A percentile compares a stretch with the other conserved stretches of the same genome.
Evolutionary conservation across 495 filamentous ascomycete genomes (phyloP).

Genomic region (Baudoinia panamericana): DNA sequence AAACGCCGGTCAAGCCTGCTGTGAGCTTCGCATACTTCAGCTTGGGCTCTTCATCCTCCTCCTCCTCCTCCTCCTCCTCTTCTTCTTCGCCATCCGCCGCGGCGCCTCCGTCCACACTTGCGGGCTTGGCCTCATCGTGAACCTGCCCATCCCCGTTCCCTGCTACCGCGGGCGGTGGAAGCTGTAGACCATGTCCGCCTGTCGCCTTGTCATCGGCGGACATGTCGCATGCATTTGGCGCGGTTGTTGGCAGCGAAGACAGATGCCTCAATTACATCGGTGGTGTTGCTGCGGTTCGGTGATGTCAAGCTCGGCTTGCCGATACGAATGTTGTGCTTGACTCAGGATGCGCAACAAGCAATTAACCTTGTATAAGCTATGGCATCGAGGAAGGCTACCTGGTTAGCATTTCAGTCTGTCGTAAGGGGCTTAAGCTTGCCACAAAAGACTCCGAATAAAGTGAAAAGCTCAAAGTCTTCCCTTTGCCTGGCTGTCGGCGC

Average conservation of each 20-base stretch:
- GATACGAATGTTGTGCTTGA: too few species aligned
- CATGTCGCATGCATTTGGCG: conserved; percentile 29
- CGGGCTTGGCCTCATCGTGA: background rate
- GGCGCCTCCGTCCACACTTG: background rate
- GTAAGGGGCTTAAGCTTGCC: conserved; percentile 10
- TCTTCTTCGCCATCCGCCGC: conserved; percentile 14
- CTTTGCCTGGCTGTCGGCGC: too few species aligned
- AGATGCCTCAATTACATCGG: too few species aligned
- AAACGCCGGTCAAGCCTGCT: conserved; percentile 61
- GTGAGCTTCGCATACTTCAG: conserved; percentile 86
- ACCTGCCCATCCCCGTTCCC: background rate
- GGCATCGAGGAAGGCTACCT: conserved; percentile 10
- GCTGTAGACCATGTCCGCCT: conserved; percentile 2
- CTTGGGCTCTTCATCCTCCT: conserved; percentile 88
- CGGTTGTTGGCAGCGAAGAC: too few species aligned
- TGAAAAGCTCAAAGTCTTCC: too few species aligned
- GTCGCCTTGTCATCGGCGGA: conserved; percentile 21
- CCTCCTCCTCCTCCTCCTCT: conserved; percentile 64
- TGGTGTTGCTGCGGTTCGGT: conserved; percentile 9
- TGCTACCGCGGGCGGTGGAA: conserved; percentile 3
- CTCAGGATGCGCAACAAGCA: too few species aligned
- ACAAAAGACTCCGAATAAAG: too few species aligned
- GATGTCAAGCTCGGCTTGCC: background rate
- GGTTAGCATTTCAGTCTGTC: conserved; percentile 11
- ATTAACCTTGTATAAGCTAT: too few species aligned